phyloP scores from a whole-genome alignment of 371 early-diverging fungal species.

The Syncephalis fuscata region DNA sequence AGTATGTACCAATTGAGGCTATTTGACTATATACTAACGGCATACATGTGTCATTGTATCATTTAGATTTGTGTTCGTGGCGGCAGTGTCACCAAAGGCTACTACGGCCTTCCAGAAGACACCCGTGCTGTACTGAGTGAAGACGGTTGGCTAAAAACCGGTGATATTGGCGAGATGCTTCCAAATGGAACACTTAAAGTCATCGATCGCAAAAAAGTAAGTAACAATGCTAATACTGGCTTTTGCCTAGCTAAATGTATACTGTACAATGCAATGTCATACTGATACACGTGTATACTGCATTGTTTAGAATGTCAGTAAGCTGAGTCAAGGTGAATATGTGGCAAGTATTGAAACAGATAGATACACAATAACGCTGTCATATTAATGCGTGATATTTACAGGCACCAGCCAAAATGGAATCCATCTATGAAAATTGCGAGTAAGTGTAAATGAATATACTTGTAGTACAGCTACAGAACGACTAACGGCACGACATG shows the following conservation, averaged over 20 bases:
- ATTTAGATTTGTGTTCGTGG: conserved; percentile 41
- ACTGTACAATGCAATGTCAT: no score
- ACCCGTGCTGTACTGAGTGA: conserved; percentile 62
- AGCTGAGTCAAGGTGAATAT: conserved; percentile 87
- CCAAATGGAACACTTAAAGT: conserved; percentile 41
- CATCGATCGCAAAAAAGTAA: conserved; percentile 94
- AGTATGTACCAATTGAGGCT: conserved; percentile 25
- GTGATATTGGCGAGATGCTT: conserved; percentile 70
- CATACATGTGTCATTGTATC: no score
- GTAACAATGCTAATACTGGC: no score
- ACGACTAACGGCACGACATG: no score
- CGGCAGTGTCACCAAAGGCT: conserved; percentile 54
- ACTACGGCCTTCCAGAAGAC: conserved; percentile 68
- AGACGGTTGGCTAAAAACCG: conserved; percentile 87
- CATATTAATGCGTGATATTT: no score
- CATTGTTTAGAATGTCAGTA: conserved; percentile 43
- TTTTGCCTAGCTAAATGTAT: no score
- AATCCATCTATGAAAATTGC: conserved; percentile 11
- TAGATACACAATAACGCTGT: no score
- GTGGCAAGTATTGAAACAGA: conserved; percentile 18
- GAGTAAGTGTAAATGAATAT: conserved; percentile 20
- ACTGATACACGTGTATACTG: no score
- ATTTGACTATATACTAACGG: no score
- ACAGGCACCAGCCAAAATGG: conserved; percentile 78
- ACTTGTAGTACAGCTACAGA: no score